Evolutionary conservation across 805 yeast species (phyloP).

Genomic region (Candida maesae): DNA sequence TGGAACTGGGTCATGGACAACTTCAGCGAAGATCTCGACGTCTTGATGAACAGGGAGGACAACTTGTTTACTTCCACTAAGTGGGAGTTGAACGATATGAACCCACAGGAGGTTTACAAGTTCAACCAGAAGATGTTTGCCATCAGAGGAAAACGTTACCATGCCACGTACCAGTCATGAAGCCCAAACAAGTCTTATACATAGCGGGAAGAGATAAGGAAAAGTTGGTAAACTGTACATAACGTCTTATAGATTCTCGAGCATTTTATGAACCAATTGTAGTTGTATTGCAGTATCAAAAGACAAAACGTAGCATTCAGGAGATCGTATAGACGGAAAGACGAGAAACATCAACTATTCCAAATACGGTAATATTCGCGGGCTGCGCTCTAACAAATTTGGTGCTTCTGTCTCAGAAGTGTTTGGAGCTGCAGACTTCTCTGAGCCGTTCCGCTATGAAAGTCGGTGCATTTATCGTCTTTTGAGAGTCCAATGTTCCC

Average conservation of each 20-base stretch:
- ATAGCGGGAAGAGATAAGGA: not conserved
- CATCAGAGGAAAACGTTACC: conserved; percentile 94
- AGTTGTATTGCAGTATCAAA: not conserved
- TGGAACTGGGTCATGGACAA: conserved; percentile 62
- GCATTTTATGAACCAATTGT: not conserved
- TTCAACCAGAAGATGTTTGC: conserved; percentile 88
- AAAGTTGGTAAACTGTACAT: not conserved
- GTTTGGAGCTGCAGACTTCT: no score
- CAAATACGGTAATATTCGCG: conserved; percentile 1
- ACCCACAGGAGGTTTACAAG: conserved; percentile 92
- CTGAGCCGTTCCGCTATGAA: no score
- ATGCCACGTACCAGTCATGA: conserved; percentile 50
- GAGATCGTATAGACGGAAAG: no score
- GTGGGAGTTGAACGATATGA: conserved; percentile 89
- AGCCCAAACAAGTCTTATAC: not conserved
- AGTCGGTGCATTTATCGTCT: no score
- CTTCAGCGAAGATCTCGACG: conserved; percentile 74
- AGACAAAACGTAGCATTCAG: no score
- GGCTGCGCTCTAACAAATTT: not conserved
- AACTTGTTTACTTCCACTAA: conserved; percentile 83
- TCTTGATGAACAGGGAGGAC: conserved; percentile 66
- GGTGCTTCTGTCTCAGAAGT: no score
- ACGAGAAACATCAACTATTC: not conserved
- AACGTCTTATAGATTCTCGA: not conserved
- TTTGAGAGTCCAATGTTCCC: conserved; percentile 2